These are phyloP conservation scores for Hypoxylon sp. DNA, from an alignment of 2,329 filamentous ascomycete genomes.

Conservation along the genomic window DNA sequence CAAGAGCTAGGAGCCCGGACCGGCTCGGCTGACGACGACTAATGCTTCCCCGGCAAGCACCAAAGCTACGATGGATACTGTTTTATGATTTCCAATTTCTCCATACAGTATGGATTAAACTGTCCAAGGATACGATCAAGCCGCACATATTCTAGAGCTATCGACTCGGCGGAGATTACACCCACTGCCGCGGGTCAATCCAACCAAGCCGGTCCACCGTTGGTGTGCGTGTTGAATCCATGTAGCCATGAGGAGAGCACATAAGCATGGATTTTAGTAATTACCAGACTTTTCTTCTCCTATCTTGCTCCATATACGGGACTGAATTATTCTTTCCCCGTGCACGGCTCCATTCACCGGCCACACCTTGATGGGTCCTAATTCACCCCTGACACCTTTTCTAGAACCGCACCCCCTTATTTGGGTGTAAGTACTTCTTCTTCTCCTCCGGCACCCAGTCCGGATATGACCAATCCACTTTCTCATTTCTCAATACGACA, in stretches of 20 bases:
- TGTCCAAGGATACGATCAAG: slow-evolving; percentile 45
- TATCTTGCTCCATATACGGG: slow-evolving; percentile 30
- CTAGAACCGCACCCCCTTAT: slow-evolving; percentile 41
- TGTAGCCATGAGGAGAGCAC: slow-evolving; percentile 45
- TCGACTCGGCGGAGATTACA: slow-evolving; percentile 53
- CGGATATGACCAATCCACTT: slow-evolving; percentile 42
- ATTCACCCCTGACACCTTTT: slow-evolving; percentile 36
- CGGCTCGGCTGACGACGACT: slow-evolving; percentile 36
- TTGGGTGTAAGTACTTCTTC: slow-evolving; percentile 29
- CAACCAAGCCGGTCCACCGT: slow-evolving; percentile 45
- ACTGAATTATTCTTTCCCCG: slow-evolving; percentile 39
- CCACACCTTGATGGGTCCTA: slow-evolving; percentile 41
- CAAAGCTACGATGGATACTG: slow-evolving; percentile 30
- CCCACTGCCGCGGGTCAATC: slow-evolving; percentile 57
- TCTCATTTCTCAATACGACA: slow-evolving; percentile 47
- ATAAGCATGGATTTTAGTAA: slow-evolving; percentile 21
- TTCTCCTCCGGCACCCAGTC: slow-evolving; percentile 36
- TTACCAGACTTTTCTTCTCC: slow-evolving; percentile 27
- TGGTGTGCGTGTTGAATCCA: slow-evolving; percentile 38
- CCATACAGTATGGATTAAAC: slow-evolving; percentile 51
- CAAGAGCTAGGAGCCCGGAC: slow-evolving; percentile 37
- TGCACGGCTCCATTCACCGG: slow-evolving; percentile 43
- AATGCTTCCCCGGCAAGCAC: slow-evolving; percentile 30
- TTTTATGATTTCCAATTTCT: slow-evolving; percentile 36
- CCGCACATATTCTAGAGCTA: slow-evolving; percentile 46